A percentile compares a stretch with the other conserved stretches of the same genome.
phyloP scores from a whole-genome alignment of 352 stramenopile species.

The Phytophthora meadii region DNA sequence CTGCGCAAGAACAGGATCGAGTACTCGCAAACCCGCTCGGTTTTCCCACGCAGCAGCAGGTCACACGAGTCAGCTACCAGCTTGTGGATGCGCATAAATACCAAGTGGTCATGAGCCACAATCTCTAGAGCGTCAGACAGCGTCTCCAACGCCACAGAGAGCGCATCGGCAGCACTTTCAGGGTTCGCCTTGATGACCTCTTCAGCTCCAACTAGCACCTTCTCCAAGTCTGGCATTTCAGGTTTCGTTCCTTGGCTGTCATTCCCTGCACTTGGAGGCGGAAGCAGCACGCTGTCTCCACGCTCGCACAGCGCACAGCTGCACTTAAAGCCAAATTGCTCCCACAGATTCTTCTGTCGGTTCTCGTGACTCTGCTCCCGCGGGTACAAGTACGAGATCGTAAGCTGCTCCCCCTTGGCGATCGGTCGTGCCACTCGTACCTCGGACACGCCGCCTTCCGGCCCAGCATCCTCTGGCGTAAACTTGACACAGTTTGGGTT shows the following conservation, averaged over 20 bases:
- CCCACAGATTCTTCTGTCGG: conserved; percentile 79
- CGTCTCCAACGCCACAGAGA: conserved; percentile 78
- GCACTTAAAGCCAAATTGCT: conserved; percentile 94
- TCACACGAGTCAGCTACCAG: conserved; percentile 93
- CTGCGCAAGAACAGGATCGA: conserved; percentile 89
- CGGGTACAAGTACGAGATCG: conserved; percentile 94
- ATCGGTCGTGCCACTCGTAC: conserved; percentile 90
- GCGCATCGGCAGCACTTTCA: conserved; percentile 53
- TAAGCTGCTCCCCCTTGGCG: conserved; percentile 89
- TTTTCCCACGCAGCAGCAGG: conserved; percentile 70
- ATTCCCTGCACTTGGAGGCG: conserved; percentile 28
- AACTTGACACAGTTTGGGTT: conserved; percentile 97
- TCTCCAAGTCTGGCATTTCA: conserved; percentile 71
- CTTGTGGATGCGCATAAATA: conserved; percentile 92
- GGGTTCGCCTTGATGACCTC: conserved; percentile 62
- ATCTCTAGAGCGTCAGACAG: conserved; percentile 86
- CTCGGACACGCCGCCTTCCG: conserved; percentile 83
- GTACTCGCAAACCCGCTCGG: conserved; percentile 78
- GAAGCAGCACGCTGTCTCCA: conserved; percentile 71
- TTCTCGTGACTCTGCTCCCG: conserved; percentile 88
- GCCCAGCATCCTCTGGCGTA: conserved; percentile 50
- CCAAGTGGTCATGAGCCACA: conserved; percentile 84
- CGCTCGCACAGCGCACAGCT: conserved; percentile 68
- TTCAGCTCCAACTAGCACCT: conserved; percentile 62
- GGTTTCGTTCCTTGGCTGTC: conserved; percentile 26